Conservation (phyloP, 805 yeast species). For the Grigorovia yakushimaensis region DNA sequence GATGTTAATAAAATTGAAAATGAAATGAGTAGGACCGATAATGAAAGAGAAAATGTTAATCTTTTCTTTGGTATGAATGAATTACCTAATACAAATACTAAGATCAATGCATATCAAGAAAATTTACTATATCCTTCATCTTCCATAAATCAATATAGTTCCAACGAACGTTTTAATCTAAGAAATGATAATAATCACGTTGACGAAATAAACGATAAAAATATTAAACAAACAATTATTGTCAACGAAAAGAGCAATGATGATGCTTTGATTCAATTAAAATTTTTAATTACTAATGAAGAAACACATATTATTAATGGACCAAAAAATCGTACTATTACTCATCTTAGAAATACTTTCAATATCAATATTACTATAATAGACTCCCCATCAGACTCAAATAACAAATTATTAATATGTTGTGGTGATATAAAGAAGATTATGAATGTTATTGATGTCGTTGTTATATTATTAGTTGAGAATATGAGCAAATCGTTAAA, state of each 20-base stretch:
- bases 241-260: neutral
- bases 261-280: conserved; percentile 8
- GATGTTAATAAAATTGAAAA: no score
- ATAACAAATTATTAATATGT: conserved; percentile 71
- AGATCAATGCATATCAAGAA: neutral
- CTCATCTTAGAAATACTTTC: conserved; percentile 60
- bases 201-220: neutral
- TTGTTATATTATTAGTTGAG: conserved; percentile 39
- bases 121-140: neutral
- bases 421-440: conserved; percentile 62
- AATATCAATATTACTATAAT: conserved; percentile 78
- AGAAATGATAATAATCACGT: neutral
- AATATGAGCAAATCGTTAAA: conserved; percentile 20
- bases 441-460: conserved; percentile 55
- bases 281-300: conserved; percentile 65
- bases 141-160: neutral
- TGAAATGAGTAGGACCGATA: no score
- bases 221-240: neutral
- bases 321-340: conserved; percentile 65
- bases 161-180: neutral
- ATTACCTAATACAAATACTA: neutral
- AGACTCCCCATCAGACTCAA: conserved; percentile 63
- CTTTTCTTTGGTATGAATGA: neutral
- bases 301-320: conserved; percentile 88
- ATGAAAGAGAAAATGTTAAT: neutral